A percentile compares a stretch with the other conserved stretches of the same genome.
Conservation (phyloP, 176 grass and related monocot genomes). For the Cymbopogon citratus region DNA sequence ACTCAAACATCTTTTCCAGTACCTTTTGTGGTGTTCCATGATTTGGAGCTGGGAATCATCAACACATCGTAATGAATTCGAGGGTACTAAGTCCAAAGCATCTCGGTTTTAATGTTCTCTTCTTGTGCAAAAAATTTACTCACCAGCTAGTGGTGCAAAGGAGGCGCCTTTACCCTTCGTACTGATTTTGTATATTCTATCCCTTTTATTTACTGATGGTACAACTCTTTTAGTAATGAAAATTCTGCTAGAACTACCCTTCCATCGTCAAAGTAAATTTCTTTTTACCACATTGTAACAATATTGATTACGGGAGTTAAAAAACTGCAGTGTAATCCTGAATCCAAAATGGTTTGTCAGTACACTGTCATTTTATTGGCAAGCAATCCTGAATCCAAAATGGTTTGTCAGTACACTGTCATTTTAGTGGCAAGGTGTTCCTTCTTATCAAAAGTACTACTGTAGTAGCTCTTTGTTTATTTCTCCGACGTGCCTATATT, state of each 20-base stretch:
- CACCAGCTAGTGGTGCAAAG: background rate
- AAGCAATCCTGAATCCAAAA: background rate
- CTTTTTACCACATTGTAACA: background rate
- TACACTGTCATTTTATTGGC: no score
- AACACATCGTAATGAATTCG: background rate
- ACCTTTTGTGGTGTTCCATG: background rate
- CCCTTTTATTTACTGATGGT: background rate
- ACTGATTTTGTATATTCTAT: background rate
- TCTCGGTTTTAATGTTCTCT: no score
- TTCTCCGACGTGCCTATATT: background rate
- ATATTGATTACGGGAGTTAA: background rate
- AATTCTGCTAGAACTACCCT: background rate
- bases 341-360: background rate
- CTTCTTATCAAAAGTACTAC: background rate
- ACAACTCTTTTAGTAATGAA: background rate
- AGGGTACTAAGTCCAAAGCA: background rate
- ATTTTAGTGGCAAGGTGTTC: background rate
- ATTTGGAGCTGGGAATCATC: background rate
- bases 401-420: no score
- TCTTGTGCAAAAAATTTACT: background rate
- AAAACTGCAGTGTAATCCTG: background rate
- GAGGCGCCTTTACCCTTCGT: background rate
- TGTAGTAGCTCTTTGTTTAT: conserved; percentile 8
- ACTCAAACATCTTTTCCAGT: background rate
- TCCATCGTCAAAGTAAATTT: background rate